Conservation (phyloP, 2,329 filamentous ascomycete species). For the Fusarium sp. region DNA sequence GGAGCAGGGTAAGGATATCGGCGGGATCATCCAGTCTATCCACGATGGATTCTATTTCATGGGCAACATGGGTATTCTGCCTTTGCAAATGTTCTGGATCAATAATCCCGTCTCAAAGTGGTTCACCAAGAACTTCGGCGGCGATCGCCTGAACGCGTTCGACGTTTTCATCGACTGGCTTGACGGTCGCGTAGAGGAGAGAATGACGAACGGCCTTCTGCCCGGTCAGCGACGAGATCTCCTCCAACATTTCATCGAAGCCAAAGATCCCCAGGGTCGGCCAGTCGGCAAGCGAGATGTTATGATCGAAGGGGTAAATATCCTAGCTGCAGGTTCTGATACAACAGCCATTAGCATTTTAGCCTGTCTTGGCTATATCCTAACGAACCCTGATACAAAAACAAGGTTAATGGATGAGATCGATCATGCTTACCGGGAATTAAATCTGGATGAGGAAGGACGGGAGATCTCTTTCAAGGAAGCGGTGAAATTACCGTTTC, state of each 20-base stretch:
- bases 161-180: slow-evolving; percentile 23
- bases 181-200: slow-evolving; percentile 8
- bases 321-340: slow-evolving; percentile 25
- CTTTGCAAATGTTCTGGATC: slow-evolving; percentile 26
- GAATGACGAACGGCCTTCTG: slow-evolving; percentile 2
- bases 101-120: slow-evolving; percentile 19
- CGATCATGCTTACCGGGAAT: slow-evolving; percentile 1
- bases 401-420: slow-evolving; percentile 12
- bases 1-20: slow-evolving; percentile 16
- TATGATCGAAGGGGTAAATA: slow-evolving; percentile 29
- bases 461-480: slow-evolving; percentile 27
- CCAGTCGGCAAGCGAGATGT: slow-evolving; percentile 13
- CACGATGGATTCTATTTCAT: slow-evolving; percentile 29
- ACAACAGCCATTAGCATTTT: slow-evolving; percentile 22
- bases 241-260: slow-evolving; percentile 24
- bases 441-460: background rate
- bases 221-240: slow-evolving; percentile 9
- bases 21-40: slow-evolving; percentile 24
- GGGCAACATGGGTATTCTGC: slow-evolving; percentile 27
- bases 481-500: slow-evolving; percentile 14
- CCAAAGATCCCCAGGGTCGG: slow-evolving; percentile 1
- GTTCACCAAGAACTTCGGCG: background rate
- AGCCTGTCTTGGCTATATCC: slow-evolving; percentile 11
- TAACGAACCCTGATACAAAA: background rate
- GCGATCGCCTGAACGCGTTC: slow-evolving; percentile 17